Base-by-base conservation (phyloP, 345 rosid genomes). In the Jatropha curcas region DNA sequence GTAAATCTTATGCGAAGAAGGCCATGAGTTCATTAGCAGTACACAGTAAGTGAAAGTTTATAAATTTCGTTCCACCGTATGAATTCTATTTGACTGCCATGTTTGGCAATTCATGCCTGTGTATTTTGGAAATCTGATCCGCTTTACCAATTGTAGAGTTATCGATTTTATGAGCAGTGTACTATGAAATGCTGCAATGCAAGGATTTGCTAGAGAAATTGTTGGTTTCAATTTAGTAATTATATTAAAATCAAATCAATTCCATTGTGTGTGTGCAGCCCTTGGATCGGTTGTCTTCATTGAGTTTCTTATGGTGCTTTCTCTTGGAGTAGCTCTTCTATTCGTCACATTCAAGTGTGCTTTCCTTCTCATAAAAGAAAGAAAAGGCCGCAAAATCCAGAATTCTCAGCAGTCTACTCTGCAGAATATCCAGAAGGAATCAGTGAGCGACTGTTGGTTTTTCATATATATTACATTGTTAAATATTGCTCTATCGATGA, bases 341-440 rank as follows among this genome's bases (percentile, higher is more conserved):
- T 83, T 87, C 82, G 88, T 87, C 76, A 86, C 91, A 12, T 92
- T 96, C 85, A 92, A 88, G 82, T 90, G 96, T 22, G 86, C 92
- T 24, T 27, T 85, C 74, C 85, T 83, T 69, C 92, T 88, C 28
- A 81, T 78, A 66, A 79, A 82, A 24, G 93, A 90, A 59, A 82
- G 83, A 77, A 74, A 83, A 60, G 71, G 59, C 24, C 58, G 10
- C 1, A 27, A 12, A n/a, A 34, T 48, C 58, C 12, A 65, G 62
- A 84, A 71, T 19, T 55, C 80, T 0, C 35, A 63, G 60, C 34
- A 4, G 34, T 48, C 79, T 20, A 37, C 24, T 0, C 24, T 4
- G 27, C 75, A 72, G 35, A 72, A 67, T 68, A 51, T 41, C 9
- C 75, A 50, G 57, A 74, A 76, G 27, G 62, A 68, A 71, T 56